Evolutionary conservation across 2,329 filamentous ascomycete species (phyloP), one percentile per base, ranked within the genome.

Genomic region (Bipolaris gigantea): DNA sequence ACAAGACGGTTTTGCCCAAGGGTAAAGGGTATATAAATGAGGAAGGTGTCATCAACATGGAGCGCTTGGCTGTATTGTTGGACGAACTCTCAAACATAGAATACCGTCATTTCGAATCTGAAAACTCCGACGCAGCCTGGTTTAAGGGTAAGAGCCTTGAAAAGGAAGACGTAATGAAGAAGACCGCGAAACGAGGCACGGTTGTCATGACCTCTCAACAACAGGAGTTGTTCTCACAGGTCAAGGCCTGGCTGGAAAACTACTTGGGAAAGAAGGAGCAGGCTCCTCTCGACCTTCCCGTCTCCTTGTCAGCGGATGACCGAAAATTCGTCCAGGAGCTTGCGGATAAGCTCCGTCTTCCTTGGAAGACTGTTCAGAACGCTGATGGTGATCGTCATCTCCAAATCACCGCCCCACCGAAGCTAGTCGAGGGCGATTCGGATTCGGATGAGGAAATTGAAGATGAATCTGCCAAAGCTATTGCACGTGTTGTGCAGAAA

Each of bases 21-120:
- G 88, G 91, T 67, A 89, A 90, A 52, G 94, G 94, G 5, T 99
- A 97, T 74, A 93, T 99, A 76, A 99, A 99, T 75, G 92, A 99
- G 73, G 86, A 89, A 50, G 95, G 94, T 67, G 87, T 89, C 42
- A 96, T 99, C 75, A 95, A 97, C 71, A 80, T 99, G 71, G 78
- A 88, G 59, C 85, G 94, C 52, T 79, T 99, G 55, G 84, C 85
- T 47, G 78, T 89, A 44, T 83, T 99, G 41, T 79, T 99, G 40
- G 85, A 92, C 30, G 90, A 95, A 71, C 80, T 99, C 52, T 89
- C 89, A 50, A 89, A 93, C 70, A 90, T 96, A 53, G 94, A 99
- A 74, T 88, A 89, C 70, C 84, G 89, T n/a, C 90, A 94, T 68
- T 99, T 99, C 66, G 93, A 99, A 75, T 83, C 87, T 36, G 95